Evolutionary conservation across 805 yeast genomes (phyloP), one percentile per base, ranked within the genome.

Genomic region (Saccharomycodes ludwigii): DNA sequence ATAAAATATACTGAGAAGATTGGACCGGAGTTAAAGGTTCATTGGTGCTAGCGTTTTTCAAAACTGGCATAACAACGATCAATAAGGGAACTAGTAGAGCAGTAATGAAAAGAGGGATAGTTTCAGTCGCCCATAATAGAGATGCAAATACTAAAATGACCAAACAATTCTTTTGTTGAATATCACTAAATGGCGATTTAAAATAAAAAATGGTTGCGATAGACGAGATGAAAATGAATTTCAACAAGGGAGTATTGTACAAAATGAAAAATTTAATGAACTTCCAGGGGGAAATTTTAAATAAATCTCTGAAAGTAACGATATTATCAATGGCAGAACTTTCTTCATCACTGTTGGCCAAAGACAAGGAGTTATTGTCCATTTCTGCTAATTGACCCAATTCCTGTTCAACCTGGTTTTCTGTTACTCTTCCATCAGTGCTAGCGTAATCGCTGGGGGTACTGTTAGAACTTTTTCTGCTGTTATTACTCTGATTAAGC

Each of bases 111-210:
- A 88, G 61, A 5, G 97, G 97, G 40, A 88, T 73, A 0, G 95
- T 73, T 48, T 85, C 96, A 3, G 96, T 82, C 0, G 97, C 96
- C 98, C 97, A 88, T 17, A 86, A 60, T 30, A 86, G 49, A 0
- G 96, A 85, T 1, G 94, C 76, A 43, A 82, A 72, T 3, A 80
- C 66, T 28, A 91, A 65, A 4, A 88, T 61, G 1, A 96, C 94
- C 50, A 88, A 68, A 57, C 98, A 84, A 46, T 84, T 73, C 38
- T 59, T 66, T 47, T 77, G 80, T 42, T 78, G 81, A 5, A 57
- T 61, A 41, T 71, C 73, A 17, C 66, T 66, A 6, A 44, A 34
- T 1, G 84, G 77, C 6, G 76, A 68, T 22, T 67, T 61, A 18
- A 52, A 39, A 11, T 66, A 43, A 2, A 69, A 56, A 9, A 56